Evolutionary conservation across 2,329 filamentous ascomycete species (phyloP), one percentile per base, ranked within the genome.

Genomic region (Alternaria postmessia): DNA sequence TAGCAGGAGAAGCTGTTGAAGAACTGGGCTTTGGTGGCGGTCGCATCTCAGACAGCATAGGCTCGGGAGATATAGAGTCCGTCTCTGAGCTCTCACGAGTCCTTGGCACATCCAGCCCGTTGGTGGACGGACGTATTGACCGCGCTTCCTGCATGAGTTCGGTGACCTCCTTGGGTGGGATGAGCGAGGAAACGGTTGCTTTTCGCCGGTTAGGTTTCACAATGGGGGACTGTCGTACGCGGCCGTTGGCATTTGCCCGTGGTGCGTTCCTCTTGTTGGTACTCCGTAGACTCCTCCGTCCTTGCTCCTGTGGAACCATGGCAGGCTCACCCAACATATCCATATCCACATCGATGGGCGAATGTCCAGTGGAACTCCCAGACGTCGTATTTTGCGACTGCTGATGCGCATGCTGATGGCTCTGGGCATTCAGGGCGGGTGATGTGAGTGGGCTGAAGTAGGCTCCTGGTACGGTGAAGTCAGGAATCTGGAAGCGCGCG

Each of bases 391-490:
- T 63, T 71, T 82, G 71, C 76, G 73, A 74, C 51, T 72, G 73
- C 20, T 68, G 53, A 6, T 72, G 69, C 4, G 63, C 67, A 61
- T 75, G 65, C 64, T 76, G 70, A 46, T 73, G 80, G 34, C 79
- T 87, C 75, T 93, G 90, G 1, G 91, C 90, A 75, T 91, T 89
- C 18, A 95, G 82, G 4, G 91, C 91, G 1, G 92, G 92, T 16
- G 92, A 95, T 5, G 91, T 93, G 49, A 95, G 83, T 9, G 92
- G 92, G 73, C 91, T 95, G 75, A 95, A 94, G 79, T 93, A 94
- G 34, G 90, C 86, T 36, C 86, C 87, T 0, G 90, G 88, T 4
- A 91, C 84, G 6, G 86, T 85, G 62, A 78, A 92, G 55, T 87
- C 84, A 12, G 83, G 81, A 38, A 82, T 70, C 54, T 78, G 68